Percentiles rank a stretch among this genome's conserved stretches.
Conservation (phyloP, 257 asterid species). For the Petrea volubilis region DNA sequence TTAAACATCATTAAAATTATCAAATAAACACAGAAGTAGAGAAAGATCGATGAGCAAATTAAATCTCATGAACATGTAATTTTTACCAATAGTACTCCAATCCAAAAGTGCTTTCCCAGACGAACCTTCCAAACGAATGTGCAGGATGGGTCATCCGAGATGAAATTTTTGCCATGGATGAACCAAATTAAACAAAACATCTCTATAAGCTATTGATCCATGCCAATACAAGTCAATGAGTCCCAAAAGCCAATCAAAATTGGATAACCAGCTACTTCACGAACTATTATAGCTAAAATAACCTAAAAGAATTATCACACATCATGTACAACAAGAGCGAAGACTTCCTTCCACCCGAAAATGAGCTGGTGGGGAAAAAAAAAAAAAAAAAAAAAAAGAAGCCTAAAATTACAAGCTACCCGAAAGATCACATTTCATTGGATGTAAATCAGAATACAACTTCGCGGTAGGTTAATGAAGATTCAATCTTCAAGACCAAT, state of each 20-base stretch:
- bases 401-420: conserved; percentile 43
- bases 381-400: neutral
- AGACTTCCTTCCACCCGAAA: conserved; percentile 32
- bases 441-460: conserved; percentile 32
- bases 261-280: conserved; percentile 49
- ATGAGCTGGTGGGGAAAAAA: neutral
- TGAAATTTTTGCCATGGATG: neutral
- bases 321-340: conserved; percentile 68
- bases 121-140: neutral
- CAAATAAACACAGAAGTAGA: too few relatives aligned
- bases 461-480: conserved; percentile 13
- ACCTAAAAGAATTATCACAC: conserved; percentile 54
- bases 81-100: too few relatives aligned
- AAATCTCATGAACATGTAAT: too few relatives aligned
- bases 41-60: too few relatives aligned
- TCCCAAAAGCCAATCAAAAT: conserved; percentile 42
- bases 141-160: neutral
- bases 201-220: neutral
- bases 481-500: conserved; percentile 19
- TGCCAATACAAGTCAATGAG: conserved; percentile 25
- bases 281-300: conserved; percentile 42
- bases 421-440: conserved; percentile 32
- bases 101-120: too few relatives aligned
- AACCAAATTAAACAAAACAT: neutral
- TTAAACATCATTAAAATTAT: too few relatives aligned